Conservation (phyloP, 2,329 filamentous ascomycete species). For the Blastomyces gilchristii region DNA sequence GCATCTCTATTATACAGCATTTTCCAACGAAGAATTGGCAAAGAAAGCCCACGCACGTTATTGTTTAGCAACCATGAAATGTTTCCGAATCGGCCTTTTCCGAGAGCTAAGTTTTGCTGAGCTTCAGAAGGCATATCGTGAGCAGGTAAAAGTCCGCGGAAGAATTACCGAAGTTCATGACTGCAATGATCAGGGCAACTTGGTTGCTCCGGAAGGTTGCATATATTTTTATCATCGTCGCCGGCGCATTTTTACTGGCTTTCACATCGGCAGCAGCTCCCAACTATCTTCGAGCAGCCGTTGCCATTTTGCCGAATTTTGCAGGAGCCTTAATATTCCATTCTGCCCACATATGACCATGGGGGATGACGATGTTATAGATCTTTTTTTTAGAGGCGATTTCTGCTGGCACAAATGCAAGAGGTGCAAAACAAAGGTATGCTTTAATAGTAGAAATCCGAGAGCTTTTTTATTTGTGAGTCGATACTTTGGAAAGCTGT, state of each 20-base stretch:
- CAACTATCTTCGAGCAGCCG: neutral
- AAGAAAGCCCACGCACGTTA: constrained; percentile 1
- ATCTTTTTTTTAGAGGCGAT: neutral
- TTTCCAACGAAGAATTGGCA: constrained; percentile 7
- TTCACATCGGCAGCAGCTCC: neutral
- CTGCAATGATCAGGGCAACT: neutral
- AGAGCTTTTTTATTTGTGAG: neutral
- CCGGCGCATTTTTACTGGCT: neutral
- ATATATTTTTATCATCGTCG: neutral
- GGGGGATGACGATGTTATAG: neutral
- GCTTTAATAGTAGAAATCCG: neutral
- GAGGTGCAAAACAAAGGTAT: constrained; percentile 6
- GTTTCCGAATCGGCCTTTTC: constrained; percentile 1
- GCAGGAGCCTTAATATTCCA: constrained; percentile 6
- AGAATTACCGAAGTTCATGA: neutral
- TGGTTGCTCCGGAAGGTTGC: neutral
- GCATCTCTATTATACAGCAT: constrained; percentile 4
- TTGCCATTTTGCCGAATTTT: constrained; percentile 2
- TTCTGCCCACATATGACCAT: constrained; percentile 6
- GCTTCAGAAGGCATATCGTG: neutral
- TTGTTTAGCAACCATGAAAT: constrained; percentile 5
- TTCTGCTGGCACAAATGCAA: neutral
- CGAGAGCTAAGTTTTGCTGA: constrained; percentile 6
- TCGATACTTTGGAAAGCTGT: constrained; percentile 2
- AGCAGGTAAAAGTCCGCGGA: neutral